Evolutionary conservation across 306 rosid species (phyloP), one percentile per base, ranked within the genome.

Genomic region (Quercus aquifolioides): DNA sequence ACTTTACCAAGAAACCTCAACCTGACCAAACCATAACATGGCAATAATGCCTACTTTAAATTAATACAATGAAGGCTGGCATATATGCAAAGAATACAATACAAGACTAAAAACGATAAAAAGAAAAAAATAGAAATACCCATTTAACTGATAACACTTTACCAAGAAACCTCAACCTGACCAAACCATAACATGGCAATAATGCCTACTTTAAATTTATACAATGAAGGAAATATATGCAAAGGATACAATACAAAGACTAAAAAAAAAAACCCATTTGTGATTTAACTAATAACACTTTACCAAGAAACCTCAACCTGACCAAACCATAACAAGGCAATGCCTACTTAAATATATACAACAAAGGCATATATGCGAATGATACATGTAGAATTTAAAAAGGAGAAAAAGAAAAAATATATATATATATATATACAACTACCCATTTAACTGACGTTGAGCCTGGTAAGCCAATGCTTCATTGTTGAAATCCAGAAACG

Each of bases 291-390:
- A 84, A 85, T 78, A 94, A 89, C 51, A 94, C 91, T 84, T 90
- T 94, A 60, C 95, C 94, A 71, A 91, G 95, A 89, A 91, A 88
- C 82, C 91, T 93, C 88, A 91, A 79, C 90, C 98, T 93, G 76
- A 78, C 55, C 59, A 74, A 75, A 69, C 82, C 75, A 64, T 63
- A 33, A 75, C 75, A 80, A 64, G 41, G 18, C 54, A 38, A 58
- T 51, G 65, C 17, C 59, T 30, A 49, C 64, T 58, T 71, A 38
- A 38, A 6, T 6, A 38, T n/a, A 10, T 46, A 46, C 43, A 38
- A 38, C 9, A 10, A 1, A 38, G 43, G 43, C 43, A 7, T 7
- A 38, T 38, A 38, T 6, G 10, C 10, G 10, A 38, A 38, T 38
- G 43, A 6, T 7, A 38, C 43, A 38, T 38, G 43, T 38, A 38